These are phyloP conservation scores for Leccinum fuscescens DNA, from an alignment of 1,284 basidiomycete genomes.

Conservation along the genomic window DNA sequence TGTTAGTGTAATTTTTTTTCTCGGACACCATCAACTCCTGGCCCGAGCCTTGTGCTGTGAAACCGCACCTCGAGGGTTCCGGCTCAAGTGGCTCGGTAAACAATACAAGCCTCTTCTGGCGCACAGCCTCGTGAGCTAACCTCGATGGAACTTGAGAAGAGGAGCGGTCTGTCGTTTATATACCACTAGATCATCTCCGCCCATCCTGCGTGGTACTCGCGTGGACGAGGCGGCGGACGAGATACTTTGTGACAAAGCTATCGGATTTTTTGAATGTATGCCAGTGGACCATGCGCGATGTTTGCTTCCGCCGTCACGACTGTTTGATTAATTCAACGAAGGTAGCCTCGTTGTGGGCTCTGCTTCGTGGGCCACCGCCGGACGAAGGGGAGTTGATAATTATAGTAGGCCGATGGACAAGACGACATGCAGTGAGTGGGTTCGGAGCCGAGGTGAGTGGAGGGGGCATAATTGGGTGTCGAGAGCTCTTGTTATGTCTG, in stretches of 20 bases:
- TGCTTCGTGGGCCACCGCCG: not conserved
- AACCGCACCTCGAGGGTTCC: no score
- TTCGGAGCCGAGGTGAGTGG: not conserved
- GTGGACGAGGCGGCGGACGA: constrained; percentile 9
- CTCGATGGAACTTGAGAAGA: not conserved
- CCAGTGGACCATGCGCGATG: not conserved
- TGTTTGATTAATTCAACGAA: constrained; percentile 5
- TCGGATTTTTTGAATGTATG: constrained; percentile 1
- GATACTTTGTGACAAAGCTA: not conserved
- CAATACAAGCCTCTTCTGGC: no score
- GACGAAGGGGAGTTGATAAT: not conserved
- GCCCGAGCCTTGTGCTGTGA: not conserved
- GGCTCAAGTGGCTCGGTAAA: no score
- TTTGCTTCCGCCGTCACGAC: constrained; percentile 8
- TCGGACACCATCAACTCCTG: not conserved
- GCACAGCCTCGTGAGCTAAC: no score
- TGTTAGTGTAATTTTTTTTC: constrained; percentile 7
- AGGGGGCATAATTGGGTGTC: not conserved
- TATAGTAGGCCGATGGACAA: constrained; percentile 7
- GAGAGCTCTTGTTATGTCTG: not conserved
- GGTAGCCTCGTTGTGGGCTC: constrained; percentile 2
- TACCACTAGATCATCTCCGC: not conserved
- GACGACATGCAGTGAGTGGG: not conserved
- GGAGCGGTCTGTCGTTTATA: constrained; percentile 13
- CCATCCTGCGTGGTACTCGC: not conserved